phyloP scores from a whole-genome alignment of 805 yeast species.

The Blastobotrys attinorum region DNA sequence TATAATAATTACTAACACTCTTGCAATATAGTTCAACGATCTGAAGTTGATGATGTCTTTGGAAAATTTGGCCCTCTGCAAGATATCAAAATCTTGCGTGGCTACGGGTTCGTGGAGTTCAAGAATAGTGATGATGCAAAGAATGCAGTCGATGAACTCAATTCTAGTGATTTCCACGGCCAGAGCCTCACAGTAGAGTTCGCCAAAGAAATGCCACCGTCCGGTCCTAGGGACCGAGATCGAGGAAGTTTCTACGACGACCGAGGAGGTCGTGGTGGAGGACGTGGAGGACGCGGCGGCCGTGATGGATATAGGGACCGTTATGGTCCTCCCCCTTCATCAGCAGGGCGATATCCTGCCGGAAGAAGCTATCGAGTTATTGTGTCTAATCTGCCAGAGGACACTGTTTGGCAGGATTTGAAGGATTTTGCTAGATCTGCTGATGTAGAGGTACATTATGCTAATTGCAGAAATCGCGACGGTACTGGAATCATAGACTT shows the following conservation, averaged over 20 bases:
- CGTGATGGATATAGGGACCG: conserved; percentile 7
- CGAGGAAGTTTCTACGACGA: conserved; percentile 13
- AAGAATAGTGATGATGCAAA: conserved; percentile 25
- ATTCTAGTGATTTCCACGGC: conserved; percentile 29
- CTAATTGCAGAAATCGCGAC: conserved; percentile 30
- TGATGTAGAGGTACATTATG: conserved; percentile 31
- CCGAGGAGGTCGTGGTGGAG: conserved; percentile 15
- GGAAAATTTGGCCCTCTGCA: conserved; percentile 43
- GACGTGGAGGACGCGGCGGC: conserved; percentile 9
- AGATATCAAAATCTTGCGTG: conserved; percentile 47
- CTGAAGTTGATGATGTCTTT: conserved; percentile 41
- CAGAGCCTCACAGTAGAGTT: conserved; percentile 27
- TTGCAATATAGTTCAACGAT: conserved; percentile 4
- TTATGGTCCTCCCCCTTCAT: not conserved
- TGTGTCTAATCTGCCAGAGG: conserved; percentile 13
- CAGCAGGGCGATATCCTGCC: not conserved
- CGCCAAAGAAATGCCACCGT: conserved; percentile 28
- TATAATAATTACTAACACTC: not conserved
- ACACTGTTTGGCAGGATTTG: conserved; percentile 49
- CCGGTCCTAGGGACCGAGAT: conserved; percentile 15
- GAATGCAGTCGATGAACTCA: conserved; percentile 21
- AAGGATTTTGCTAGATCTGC: conserved; percentile 58
- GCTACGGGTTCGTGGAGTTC: conserved; percentile 29
- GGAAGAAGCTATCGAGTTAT: not conserved
- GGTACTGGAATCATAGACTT: conserved; percentile 30